Base-by-base conservation (phyloP, 441 rosid species). In the Bruguiera hainesii region DNA sequence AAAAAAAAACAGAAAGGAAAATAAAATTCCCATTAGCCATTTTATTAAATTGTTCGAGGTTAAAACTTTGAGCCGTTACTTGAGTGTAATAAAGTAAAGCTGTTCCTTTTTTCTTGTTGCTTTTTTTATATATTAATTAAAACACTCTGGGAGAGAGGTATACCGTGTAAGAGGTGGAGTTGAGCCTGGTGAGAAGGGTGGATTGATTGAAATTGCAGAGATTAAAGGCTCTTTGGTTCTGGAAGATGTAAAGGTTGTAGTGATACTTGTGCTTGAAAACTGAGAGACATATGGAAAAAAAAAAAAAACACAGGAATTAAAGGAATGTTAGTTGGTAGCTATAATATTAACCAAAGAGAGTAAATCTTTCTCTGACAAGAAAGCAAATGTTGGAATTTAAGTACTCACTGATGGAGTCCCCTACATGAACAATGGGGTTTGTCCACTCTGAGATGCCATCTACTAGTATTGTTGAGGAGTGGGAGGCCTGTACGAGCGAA, bases 171-270 rank as follows among this genome's bases (percentile, higher is more conserved):
- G 91, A 83, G 60, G 85, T 76, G 67, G 96, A 84, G 72, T 78
- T 80, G 74, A 83, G 82, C 49, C 80, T 84, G 28, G 97, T 87
- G 73, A 93, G 97, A 60, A 83, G 90, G 21, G 90, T 80, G 26
- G 98, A 83, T 69, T 77, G 90, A 68, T 90, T 77, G 80, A 89
- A 84, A 77, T 91, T 80, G 84, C 97, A 93, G 83, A 87, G 80
- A 67, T 72, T 70, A 80, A 85, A 91, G 69, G 97, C 96, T 75
- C 79, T 80, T 76, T 83, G 73, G 77, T 68, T 93, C 81, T 80
- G 80, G 88, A 91, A 93, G 79, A 93, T 93, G 90, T 85, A 90
- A 73, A 93, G 90, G 13, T 72, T 77, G 78, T 81, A 76, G 75
- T 73, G 81, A 63, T 87, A 70, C 88, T 89, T 85, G 77, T 85